phyloP scores from a whole-genome alignment of 1,139 yeast species.

The Candida tetrigidarum region DNA sequence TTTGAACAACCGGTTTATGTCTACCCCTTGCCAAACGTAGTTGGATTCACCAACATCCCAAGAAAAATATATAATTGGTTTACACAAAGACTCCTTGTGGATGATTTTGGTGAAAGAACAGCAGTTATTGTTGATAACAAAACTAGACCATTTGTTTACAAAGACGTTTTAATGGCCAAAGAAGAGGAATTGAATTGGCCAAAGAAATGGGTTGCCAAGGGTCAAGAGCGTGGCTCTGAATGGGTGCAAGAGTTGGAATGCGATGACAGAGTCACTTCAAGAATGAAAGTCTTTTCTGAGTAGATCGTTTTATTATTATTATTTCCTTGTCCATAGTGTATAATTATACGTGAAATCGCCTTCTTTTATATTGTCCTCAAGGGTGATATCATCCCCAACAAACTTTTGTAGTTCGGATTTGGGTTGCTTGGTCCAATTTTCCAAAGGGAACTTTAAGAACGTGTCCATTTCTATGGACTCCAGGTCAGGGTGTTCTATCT shows the following conservation, averaged over 20 bases:
- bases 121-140: slow-evolving; percentile 60
- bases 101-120: slow-evolving; percentile 67
- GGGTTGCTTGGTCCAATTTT: slow-evolving; percentile 40
- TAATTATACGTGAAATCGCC: slow-evolving; percentile 27
- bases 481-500: slow-evolving; percentile 45
- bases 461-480: slow-evolving; percentile 63
- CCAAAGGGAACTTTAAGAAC: slow-evolving; percentile 47
- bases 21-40: slow-evolving; percentile 70
- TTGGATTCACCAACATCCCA: slow-evolving; percentile 82
- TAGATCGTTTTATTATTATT: slow-evolving; percentile 3
- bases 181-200: slow-evolving; percentile 96
- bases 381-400: slow-evolving; percentile 39
- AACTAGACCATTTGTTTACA: slow-evolving; percentile 57
- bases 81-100: slow-evolving; percentile 71
- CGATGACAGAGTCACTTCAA: slow-evolving; percentile 66
- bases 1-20: slow-evolving; percentile 79
- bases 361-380: slow-evolving; percentile 48
- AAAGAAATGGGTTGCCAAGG: slow-evolving; percentile 75
- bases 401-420: slow-evolving; percentile 41
- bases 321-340: slow-evolving; percentile 20
- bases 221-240: slow-evolving; percentile 73
- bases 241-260: slow-evolving; percentile 82
- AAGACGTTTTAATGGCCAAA: slow-evolving; percentile 58
- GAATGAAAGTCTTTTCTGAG: slow-evolving; percentile 62
- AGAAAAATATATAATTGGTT: slow-evolving; percentile 78